These are phyloP conservation scores for Fusarium dlaminii DNA, from an alignment of 2,329 filamentous ascomycete genomes.

Conservation along the genomic window DNA sequence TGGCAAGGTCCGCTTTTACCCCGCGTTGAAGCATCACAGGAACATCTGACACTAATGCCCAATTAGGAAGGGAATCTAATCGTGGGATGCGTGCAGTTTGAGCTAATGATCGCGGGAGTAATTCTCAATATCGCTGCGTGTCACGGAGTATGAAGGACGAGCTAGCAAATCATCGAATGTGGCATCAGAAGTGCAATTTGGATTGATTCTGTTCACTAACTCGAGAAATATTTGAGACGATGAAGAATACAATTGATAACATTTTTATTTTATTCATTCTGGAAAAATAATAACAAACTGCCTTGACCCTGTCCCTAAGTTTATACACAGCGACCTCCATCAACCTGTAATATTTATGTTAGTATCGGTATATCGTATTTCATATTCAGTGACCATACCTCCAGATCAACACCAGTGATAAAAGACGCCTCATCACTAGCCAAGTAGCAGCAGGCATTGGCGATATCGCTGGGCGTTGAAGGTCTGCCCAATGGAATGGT, in stretches of 20 bases:
- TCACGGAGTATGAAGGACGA: rapidly evolving
- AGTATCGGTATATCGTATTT: rapidly evolving
- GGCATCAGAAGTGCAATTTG: rapidly evolving
- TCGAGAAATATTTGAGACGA: rapidly evolving
- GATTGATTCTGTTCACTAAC: rapidly evolving
- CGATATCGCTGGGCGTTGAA: conserved; percentile 62
- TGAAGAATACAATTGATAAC: rapidly evolving
- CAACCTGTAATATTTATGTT: background rate
- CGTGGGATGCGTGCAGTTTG: rapidly evolving
- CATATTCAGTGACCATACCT: conserved; percentile 43
- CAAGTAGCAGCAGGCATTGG: conserved; percentile 75
- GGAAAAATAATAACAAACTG: background rate
- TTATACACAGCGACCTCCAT: conserved; percentile 14
- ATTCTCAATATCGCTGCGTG: background rate
- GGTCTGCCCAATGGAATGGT: conserved; percentile 63
- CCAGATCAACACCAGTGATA: conserved; percentile 75
- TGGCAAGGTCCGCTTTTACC: background rate
- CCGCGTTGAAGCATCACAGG: background rate
- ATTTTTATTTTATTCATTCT: rapidly evolving
- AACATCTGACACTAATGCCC: background rate
- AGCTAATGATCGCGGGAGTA: background rate
- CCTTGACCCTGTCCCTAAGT: rapidly evolving
- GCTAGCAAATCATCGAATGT: background rate
- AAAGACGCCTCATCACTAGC: conserved; percentile 78
- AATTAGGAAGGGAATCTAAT: background rate